Evolutionary conservation across 1,284 basidiomycete genomes (phyloP).

Genomic region (Acaromyces ingoldii): DNA sequence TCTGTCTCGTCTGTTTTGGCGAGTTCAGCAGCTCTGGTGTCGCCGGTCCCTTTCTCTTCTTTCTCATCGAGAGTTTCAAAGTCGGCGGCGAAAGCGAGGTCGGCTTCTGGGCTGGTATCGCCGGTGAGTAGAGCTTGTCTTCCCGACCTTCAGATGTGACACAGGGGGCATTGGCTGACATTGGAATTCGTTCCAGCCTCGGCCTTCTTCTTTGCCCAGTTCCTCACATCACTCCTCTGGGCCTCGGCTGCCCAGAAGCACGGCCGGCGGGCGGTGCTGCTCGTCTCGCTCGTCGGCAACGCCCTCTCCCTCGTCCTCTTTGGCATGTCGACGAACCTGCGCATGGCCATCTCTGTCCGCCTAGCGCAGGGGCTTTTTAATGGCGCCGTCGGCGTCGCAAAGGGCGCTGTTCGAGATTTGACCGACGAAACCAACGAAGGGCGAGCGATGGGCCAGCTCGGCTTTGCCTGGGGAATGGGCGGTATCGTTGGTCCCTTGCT

Average conservation of each 20-base stretch:
- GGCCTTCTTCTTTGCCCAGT: constrained; percentile 51
- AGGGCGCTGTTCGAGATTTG: constrained; percentile 75
- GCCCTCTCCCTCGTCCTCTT: constrained; percentile 72
- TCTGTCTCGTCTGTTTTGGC: constrained; percentile 48
- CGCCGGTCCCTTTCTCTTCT: constrained; percentile 50
- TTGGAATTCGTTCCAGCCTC: constrained; percentile 52
- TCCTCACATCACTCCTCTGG: constrained; percentile 87
- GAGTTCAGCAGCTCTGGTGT: constrained; percentile 69
- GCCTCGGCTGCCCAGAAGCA: constrained; percentile 88
- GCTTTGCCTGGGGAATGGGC: constrained; percentile 93
- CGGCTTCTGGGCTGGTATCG: constrained; percentile 49
- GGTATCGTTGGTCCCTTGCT: constrained; percentile 70
- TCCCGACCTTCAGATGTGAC: too few relatives aligned
- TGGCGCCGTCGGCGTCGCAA: constrained; percentile 84
- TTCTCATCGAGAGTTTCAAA: constrained; percentile 46
- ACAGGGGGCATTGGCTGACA: too few relatives aligned
- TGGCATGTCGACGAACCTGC: constrained; percentile 64
- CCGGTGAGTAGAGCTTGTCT: constrained; percentile 20
- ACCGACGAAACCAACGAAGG: constrained; percentile 88
- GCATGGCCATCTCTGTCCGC: constrained; percentile 76
- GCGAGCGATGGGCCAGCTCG: constrained; percentile 85
- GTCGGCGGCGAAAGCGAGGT: constrained; percentile 46
- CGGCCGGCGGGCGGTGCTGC: constrained; percentile 76
- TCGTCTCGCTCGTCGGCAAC: constrained; percentile 77
- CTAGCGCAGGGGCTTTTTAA: constrained; percentile 91